A percentile compares a stretch with the other conserved stretches of the same genome.
These are phyloP conservation scores for Lepiota brunneoincarnata DNA, from an alignment of 768 basidiomycete species.

Conservation along the genomic window DNA sequence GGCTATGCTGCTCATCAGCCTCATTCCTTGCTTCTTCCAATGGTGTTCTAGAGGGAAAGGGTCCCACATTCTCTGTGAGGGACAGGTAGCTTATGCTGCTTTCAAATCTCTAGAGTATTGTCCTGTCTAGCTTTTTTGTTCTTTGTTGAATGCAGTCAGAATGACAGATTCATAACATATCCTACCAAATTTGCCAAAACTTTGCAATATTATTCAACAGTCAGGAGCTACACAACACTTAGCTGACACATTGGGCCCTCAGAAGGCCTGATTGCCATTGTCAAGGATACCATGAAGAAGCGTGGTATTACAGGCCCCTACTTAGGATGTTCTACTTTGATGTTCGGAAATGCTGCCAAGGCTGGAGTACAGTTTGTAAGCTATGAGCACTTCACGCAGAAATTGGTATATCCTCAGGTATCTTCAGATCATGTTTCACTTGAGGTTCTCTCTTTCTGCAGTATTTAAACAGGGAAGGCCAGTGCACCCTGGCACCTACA, in stretches of 20 bases:
- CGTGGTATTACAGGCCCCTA: conserved; percentile 88
- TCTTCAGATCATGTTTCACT: conserved; percentile 17
- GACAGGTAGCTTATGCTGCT: too few species aligned
- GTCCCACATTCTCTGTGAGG: too few species aligned
- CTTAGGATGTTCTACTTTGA: conserved; percentile 85
- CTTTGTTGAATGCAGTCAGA: conserved; percentile 34
- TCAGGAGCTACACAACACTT: neutral
- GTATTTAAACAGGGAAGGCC: conserved; percentile 80
- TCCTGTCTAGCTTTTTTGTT: neutral
- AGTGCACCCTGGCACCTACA: conserved; percentile 81
- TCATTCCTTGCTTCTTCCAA: neutral
- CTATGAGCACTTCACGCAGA: conserved; percentile 86
- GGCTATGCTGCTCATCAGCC: too few species aligned
- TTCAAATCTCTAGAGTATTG: conserved; percentile 67
- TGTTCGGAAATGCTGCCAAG: too few species aligned
- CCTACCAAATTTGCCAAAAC: conserved; percentile 95
- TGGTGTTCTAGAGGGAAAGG: conserved; percentile 66
- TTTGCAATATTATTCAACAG: conserved; percentile 28
- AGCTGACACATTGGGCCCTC: neutral
- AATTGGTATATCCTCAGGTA: conserved; percentile 83
- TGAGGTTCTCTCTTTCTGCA: conserved; percentile 1
- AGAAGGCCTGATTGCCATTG: conserved; percentile 69
- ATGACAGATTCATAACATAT: too few species aligned
- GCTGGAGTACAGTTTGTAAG: too few species aligned
- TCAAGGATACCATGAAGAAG: conserved; percentile 66